Percentiles rank a stretch among this genome's conserved stretches.
Evolutionary conservation across 352 stramenopile genomes (phyloP).

Genomic region (Plasmopara muralis): DNA sequence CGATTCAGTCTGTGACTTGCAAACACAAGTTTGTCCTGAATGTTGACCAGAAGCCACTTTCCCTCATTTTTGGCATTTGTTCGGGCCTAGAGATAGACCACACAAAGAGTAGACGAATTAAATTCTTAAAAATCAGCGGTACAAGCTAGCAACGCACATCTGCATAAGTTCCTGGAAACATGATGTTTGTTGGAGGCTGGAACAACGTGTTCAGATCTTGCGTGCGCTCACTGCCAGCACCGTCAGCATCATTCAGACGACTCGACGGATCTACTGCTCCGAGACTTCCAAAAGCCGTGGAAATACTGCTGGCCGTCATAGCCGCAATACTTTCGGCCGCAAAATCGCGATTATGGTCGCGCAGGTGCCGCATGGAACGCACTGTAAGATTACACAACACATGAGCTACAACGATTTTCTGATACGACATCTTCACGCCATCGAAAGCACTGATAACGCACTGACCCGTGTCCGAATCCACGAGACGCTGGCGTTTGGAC

Average conservation of each 20-base stretch:
- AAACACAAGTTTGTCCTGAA: slow-evolving; percentile 93
- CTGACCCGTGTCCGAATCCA: slow-evolving; percentile 42
- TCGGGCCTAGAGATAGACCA: slow-evolving; percentile 35
- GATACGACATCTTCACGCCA: neutral
- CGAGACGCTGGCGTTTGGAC: slow-evolving; percentile 76
- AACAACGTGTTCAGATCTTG: slow-evolving; percentile 68
- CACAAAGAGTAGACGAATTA: neutral
- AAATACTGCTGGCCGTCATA: slow-evolving; percentile 48
- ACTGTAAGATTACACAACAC: slow-evolving; percentile 14
- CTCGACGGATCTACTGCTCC: slow-evolving; percentile 4
- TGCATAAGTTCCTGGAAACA: slow-evolving; percentile 73
- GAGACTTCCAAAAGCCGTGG: slow-evolving; percentile 34
- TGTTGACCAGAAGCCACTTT: slow-evolving; percentile 93
- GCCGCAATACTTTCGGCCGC: slow-evolving; percentile 73
- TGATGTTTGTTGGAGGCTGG: slow-evolving; percentile 63
- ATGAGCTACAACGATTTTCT: neutral
- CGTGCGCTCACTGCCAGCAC: slow-evolving; percentile 13
- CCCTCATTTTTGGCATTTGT: slow-evolving; percentile 74
- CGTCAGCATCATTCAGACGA: slow-evolving; percentile 9
- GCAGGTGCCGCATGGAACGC: slow-evolving; percentile 43
- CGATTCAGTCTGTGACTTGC: slow-evolving; percentile 93
- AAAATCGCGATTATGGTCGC: slow-evolving; percentile 75
- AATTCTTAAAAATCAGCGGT: neutral
- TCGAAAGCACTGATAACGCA: slow-evolving; percentile 16
- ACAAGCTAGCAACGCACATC: slow-evolving; percentile 39